Base-by-base conservation (phyloP, 805 yeast genomes). In the Maudiozyma barnettii region DNA sequence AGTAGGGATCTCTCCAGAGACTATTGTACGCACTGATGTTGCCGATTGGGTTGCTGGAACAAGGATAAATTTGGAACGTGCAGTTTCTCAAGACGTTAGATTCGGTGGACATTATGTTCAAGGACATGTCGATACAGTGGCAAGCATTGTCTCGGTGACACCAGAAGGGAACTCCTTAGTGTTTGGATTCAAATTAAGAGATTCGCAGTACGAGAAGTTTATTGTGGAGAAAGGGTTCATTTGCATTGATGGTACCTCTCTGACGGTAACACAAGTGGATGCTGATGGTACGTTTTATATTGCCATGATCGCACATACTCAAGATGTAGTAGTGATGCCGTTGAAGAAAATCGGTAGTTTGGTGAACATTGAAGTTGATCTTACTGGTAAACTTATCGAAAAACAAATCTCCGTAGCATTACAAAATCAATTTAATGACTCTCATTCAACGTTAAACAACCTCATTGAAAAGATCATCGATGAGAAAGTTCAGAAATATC, bases 61-160 rank as follows among this genome's bases (percentile, higher is more conserved):
- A 18, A 74, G 72, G 49, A 96, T 93, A 19, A 91, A 93, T 62
- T 71, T 91, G 51, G 99, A 93, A 65, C 74, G 99, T 49, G 99
- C 99, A 0, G 88, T 93, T 30, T 73, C 71, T 3, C 64, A 58
- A 43, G 87, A 85, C 45, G 86, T 81, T 6, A 73, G 99, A 52
- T 79, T 90, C 58, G 99, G 99, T 21, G 99, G 99, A 0, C 99
- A 93, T 65, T 78, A 91, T 53, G 99, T 93, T 2, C 99, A 93
- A 59, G 99, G 99, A 5, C 99, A 93, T 68, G 88, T 93, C 26
- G 99, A 93, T 63, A 86, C 96, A 0, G 74, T 82, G 33, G 96
- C 96, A 2, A 65, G 63, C 33, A 82, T 91, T 37, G 73, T 75
- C 1, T 63, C 66, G 0, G 72, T 66, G 23, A 65, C 54, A 9